Conservation (phyloP, 192 early-diverging fungal genomes). For the Glomus cerebriforme region DNA sequence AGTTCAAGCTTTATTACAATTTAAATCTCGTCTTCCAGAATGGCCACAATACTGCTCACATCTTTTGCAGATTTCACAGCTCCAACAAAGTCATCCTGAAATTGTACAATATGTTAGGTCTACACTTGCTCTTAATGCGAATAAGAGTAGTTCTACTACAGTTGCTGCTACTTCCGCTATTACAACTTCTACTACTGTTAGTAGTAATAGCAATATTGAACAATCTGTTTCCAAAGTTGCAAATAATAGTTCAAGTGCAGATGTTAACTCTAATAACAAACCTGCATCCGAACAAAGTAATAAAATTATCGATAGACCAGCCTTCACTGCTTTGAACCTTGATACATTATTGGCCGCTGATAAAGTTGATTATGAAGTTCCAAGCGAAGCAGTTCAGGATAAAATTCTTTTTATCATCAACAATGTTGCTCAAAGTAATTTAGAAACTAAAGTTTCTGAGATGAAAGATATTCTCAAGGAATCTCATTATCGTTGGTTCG, state of each 20-base stretch:
- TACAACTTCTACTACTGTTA: slow-evolving; percentile 13
- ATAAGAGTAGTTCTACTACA: slow-evolving; percentile 10
- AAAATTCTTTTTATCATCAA: slow-evolving; percentile 98
- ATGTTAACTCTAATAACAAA: neutral
- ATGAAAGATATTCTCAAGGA: slow-evolving; percentile 74
- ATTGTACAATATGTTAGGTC: slow-evolving; percentile 66
- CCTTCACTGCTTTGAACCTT: slow-evolving; percentile 66
- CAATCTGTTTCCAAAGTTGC: neutral
- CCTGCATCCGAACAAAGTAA: neutral
- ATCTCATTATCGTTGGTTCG: slow-evolving; percentile 86
- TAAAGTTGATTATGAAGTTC: slow-evolving; percentile 46
- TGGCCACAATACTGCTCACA: slow-evolving; percentile 89
- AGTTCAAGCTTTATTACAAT: slow-evolving; percentile 80
- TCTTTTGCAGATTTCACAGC: slow-evolving; percentile 79
- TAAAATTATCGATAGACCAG: slow-evolving; percentile 38
- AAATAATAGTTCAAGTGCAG: neutral
- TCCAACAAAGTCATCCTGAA: slow-evolving; percentile 78
- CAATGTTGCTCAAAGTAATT: slow-evolving; percentile 87
- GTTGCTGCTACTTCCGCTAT: slow-evolving; percentile 10
- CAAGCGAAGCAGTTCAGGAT: slow-evolving; percentile 60
- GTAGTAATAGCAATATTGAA: slow-evolving; percentile 19
- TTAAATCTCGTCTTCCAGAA: slow-evolving; percentile 79
- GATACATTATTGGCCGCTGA: slow-evolving; percentile 56
- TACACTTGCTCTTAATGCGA: slow-evolving; percentile 34
- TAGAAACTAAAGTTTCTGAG: slow-evolving; percentile 75